Conservation (phyloP, 495 filamentous ascomycete genomes). For the Penicillium riverlandense region DNA sequence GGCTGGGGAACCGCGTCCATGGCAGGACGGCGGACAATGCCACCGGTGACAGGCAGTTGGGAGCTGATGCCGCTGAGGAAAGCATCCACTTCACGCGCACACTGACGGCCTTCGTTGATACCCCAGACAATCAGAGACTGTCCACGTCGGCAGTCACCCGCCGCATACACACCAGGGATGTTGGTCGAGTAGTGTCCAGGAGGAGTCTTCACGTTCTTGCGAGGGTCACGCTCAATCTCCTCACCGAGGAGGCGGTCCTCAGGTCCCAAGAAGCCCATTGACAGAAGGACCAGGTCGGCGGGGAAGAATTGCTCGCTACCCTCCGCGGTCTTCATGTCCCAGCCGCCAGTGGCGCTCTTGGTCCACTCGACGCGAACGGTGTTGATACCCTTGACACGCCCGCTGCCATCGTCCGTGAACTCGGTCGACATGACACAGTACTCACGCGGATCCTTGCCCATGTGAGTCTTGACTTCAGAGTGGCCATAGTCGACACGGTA, state of each 20-base stretch:
- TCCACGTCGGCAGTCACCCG: constrained; percentile 92
- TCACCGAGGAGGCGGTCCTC: constrained; percentile 85
- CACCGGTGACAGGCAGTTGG: constrained; percentile 83
- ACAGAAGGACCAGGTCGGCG: constrained; percentile 90
- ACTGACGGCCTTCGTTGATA: constrained; percentile 96
- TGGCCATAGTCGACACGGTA: constrained; percentile 98
- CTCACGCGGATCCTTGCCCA: constrained; percentile 95
- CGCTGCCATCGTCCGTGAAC: constrained; percentile 87
- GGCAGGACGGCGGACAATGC: constrained; percentile 81
- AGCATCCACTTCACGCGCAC: constrained; percentile 88
- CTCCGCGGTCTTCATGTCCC: constrained; percentile 99
- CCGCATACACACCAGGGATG: constrained; percentile 84
- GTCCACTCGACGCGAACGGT: constrained; percentile 97
- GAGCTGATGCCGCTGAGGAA: constrained; percentile 74
- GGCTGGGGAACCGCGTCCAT: constrained; percentile 35
- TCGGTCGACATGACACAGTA: constrained; percentile 99
- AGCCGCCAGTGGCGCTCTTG: constrained; percentile 79
- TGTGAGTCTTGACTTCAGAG: constrained; percentile 92
- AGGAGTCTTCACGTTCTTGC: constrained; percentile 97
- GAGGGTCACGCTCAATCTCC: constrained; percentile 81
- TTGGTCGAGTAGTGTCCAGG: constrained; percentile 87
- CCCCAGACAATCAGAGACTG: constrained; percentile 99
- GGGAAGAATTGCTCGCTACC: constrained; percentile 96
- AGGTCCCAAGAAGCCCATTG: constrained; percentile 97
- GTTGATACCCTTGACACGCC: constrained; percentile 94